Conservation (phyloP, 306 rosid genomes). For the Elaeagnus macrophylla region DNA sequence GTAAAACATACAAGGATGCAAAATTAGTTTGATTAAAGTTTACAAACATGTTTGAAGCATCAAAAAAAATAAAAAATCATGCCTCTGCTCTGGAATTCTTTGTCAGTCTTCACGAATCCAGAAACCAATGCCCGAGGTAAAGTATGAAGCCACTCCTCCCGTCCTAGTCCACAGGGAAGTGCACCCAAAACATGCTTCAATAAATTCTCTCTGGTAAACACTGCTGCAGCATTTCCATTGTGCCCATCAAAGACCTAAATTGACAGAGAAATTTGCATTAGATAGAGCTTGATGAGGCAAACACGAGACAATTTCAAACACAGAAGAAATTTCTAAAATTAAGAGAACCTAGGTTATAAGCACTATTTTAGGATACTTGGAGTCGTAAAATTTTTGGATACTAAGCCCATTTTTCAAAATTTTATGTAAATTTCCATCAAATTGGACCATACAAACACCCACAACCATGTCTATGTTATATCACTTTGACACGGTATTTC, state of each 20-base stretch:
- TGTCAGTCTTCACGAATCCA: slow-evolving; percentile 95
- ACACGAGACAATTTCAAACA: too few relatives aligned
- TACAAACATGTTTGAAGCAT: background rate
- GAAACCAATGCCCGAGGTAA: slow-evolving; percentile 94
- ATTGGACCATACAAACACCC: too few relatives aligned
- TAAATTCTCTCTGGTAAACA: slow-evolving; percentile 68
- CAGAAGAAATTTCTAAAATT: too few relatives aligned
- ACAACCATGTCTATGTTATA: too few relatives aligned
- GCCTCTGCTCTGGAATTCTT: slow-evolving; percentile 88
- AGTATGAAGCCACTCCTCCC: slow-evolving; percentile 96
- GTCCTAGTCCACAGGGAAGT: slow-evolving; percentile 66
- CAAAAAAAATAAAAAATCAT: slow-evolving; percentile 13
- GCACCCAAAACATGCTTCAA: slow-evolving; percentile 85
- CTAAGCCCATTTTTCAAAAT: too few relatives aligned
- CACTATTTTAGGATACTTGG: too few relatives aligned
- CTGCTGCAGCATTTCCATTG: slow-evolving; percentile 95
- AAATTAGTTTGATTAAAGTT: slow-evolving; percentile 10
- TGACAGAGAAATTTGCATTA: too few relatives aligned
- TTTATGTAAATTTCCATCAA: too few relatives aligned
- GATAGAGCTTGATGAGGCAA: too few relatives aligned
- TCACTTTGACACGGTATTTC: too few relatives aligned
- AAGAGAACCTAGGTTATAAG: too few relatives aligned
- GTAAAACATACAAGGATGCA: slow-evolving; percentile 14
- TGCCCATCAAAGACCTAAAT: slow-evolving; percentile 92
- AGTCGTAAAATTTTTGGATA: too few relatives aligned